phyloP scores from a whole-genome alignment of 2,329 filamentous ascomycete species.

The Botrytis byssoidea region DNA sequence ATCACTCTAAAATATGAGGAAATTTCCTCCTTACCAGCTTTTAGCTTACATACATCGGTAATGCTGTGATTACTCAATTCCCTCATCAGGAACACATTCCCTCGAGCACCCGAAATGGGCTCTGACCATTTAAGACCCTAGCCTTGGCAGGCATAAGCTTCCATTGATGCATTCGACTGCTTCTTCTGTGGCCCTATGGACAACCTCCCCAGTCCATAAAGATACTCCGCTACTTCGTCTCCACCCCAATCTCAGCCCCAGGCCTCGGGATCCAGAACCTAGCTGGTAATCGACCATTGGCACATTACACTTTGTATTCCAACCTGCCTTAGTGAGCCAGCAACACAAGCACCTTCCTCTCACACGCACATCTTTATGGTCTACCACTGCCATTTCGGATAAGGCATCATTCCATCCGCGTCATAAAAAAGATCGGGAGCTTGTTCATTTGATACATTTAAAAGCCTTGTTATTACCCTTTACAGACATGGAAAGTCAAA shows the following conservation, averaged over 20 bases:
- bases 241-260: constrained; percentile 27
- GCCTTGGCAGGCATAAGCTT: constrained; percentile 19
- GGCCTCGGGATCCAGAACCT: constrained; percentile 28
- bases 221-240: constrained; percentile 17
- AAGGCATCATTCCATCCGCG: constrained; percentile 21
- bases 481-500: constrained; percentile 18
- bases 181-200: constrained; percentile 19
- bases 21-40: neutral
- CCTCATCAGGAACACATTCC: neutral
- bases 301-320: constrained; percentile 20
- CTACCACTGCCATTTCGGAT: constrained; percentile 35
- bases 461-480: constrained; percentile 10
- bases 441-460: neutral
- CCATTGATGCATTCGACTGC: constrained; percentile 19
- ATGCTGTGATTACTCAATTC: constrained; percentile 12
- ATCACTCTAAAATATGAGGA: neutral
- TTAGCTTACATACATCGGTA: constrained; percentile 1
- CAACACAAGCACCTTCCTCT: constrained; percentile 24
- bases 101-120: neutral
- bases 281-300: constrained; percentile 27
- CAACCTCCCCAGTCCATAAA: constrained; percentile 3
- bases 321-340: constrained; percentile 20
- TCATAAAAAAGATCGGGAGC: neutral
- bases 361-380: constrained; percentile 28
- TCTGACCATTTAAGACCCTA: constrained; percentile 7